Evolutionary conservation across 1,284 basidiomycete genomes (phyloP).

Genomic region (Fistulina hepatica): DNA sequence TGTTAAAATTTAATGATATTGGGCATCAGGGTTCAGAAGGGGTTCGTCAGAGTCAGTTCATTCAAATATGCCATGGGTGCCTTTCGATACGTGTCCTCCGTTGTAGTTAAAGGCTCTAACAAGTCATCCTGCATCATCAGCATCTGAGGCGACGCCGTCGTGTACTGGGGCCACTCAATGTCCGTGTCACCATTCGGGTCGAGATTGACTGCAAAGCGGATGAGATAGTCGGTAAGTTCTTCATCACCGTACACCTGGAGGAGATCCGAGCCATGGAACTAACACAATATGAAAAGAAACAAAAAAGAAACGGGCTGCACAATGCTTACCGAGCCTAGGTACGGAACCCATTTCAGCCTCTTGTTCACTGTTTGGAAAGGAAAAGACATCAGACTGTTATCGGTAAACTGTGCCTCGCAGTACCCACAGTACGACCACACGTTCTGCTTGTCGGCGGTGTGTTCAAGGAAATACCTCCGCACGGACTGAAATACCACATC

Average conservation of each 20-base stretch:
- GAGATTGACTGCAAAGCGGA: slow-evolving; percentile 18
- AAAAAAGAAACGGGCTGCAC: neutral
- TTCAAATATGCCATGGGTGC: slow-evolving; percentile 19
- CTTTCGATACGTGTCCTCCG: slow-evolving; percentile 23
- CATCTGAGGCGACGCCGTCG: slow-evolving; percentile 26
- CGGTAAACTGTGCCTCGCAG: no score
- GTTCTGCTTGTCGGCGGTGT: slow-evolving; percentile 11
- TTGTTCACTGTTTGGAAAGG: slow-evolving; percentile 18
- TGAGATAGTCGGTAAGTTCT: no score
- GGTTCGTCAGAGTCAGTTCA: slow-evolving; percentile 12
- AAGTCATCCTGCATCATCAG: slow-evolving; percentile 36
- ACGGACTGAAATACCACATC: slow-evolving; percentile 14
- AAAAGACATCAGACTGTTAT: neutral
- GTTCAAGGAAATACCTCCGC: slow-evolving; percentile 12
- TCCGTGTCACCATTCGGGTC: slow-evolving; percentile 29
- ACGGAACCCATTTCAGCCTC: slow-evolving; percentile 15
- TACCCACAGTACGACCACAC: slow-evolving; percentile 12
- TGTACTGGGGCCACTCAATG: slow-evolving; percentile 41
- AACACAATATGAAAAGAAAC: neutral
- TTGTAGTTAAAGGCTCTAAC: slow-evolving; percentile 17
- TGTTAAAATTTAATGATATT: no score
- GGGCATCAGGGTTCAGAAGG: no score
- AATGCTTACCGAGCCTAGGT: slow-evolving; percentile 13
- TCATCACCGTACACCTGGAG: no score
- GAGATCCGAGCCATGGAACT: slow-evolving; percentile 13